phyloP scores from a whole-genome alignment of 805 yeast genomes.

The Lipomyces orientalis region DNA sequence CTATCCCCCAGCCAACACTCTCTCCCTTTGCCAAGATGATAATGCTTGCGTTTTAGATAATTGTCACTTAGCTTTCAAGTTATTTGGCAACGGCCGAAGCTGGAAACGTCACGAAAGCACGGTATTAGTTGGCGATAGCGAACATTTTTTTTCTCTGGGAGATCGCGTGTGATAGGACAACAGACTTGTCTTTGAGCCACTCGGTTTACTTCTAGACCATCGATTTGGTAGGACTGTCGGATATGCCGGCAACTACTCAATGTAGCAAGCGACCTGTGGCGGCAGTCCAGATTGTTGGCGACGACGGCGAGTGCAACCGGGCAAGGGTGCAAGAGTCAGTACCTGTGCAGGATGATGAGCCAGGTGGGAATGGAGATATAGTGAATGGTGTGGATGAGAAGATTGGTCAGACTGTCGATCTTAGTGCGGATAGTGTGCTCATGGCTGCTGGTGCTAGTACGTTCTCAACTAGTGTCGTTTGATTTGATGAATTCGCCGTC shows the following conservation, averaged over 20 bases:
- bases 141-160: not conserved
- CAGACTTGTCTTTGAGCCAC: not conserved
- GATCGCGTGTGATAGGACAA: not conserved
- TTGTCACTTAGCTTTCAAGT: not conserved
- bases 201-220: not conserved
- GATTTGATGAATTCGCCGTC: not conserved
- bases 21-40: not conserved
- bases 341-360: not conserved
- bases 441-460: not conserved
- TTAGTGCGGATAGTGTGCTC: not conserved
- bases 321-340: not conserved
- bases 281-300: not conserved
- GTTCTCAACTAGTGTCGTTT: not conserved
- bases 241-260: not conserved
- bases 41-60: not conserved
- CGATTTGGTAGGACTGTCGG: not conserved
- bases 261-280: not conserved
- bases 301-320: not conserved
- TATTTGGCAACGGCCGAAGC: constrained; percentile 3
- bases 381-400: not conserved
- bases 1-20: not conserved
- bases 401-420: not conserved
- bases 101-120: not conserved
- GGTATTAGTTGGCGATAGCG: not conserved
- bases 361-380: not conserved